Percentiles rank a stretch among this genome's conserved stretches.
Evolutionary conservation across 768 basidiomycete genomes (phyloP).

Genomic region (Mycena vulgaris): DNA sequence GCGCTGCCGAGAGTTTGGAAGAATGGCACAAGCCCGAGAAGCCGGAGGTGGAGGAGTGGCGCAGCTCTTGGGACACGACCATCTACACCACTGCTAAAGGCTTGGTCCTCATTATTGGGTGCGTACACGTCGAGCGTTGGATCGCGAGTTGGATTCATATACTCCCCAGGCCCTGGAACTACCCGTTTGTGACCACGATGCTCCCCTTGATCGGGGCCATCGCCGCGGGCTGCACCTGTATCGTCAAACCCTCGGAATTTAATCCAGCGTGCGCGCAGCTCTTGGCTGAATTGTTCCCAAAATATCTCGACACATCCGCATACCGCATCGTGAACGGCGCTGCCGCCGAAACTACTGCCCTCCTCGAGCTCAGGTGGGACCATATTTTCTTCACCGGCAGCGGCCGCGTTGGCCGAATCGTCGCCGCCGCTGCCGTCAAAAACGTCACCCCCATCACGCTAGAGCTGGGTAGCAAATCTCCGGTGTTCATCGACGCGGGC

Average conservation of each 20-base stretch:
- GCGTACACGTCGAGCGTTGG: not conserved
- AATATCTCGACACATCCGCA: slow-evolving; percentile 63
- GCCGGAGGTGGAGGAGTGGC: slow-evolving; percentile 9
- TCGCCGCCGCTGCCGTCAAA: slow-evolving; percentile 67
- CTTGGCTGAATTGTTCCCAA: slow-evolving; percentile 68
- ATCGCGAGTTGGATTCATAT: not conserved
- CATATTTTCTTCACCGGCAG: slow-evolving; percentile 46
- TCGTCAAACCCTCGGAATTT: slow-evolving; percentile 79
- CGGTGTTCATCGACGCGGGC: slow-evolving; percentile 57
- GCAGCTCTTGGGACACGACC: slow-evolving; percentile 22
- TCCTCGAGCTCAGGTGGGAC: slow-evolving; percentile 63
- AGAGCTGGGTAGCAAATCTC: slow-evolving; percentile 70
- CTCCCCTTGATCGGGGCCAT: slow-evolving; percentile 80
- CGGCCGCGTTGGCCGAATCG: slow-evolving; percentile 61
- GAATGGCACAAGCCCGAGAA: slow-evolving; percentile 6
- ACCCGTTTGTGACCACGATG: slow-evolving; percentile 69
- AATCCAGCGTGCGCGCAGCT: slow-evolving; percentile 64
- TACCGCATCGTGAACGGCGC: slow-evolving; percentile 73
- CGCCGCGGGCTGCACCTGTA: slow-evolving; percentile 78
- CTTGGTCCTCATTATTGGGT: slow-evolving; percentile 19
- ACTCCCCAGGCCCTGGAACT: slow-evolving; percentile 75
- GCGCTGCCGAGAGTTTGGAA: no score
- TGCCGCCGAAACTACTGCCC: slow-evolving; percentile 68
- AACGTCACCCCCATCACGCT: slow-evolving; percentile 70
- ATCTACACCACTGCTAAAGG: slow-evolving; percentile 21